Percentiles rank a stretch among this genome's conserved stretches.
Conservation (phyloP, 331 rosid species). For the Acacia pycnantha region DNA sequence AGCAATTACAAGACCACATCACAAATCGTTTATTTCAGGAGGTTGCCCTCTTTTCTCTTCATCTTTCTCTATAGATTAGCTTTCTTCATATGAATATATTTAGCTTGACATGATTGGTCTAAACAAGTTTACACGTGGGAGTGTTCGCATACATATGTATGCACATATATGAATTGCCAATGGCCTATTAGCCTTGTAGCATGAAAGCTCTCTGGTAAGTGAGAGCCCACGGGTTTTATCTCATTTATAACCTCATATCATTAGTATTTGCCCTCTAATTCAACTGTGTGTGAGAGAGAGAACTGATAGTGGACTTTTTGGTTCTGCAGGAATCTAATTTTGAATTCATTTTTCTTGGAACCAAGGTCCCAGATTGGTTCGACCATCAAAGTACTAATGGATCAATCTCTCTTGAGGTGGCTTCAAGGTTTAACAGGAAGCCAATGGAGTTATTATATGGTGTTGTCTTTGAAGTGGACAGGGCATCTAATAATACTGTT, state of each 20-base stretch:
- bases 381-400: constrained; percentile 5
- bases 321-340: not conserved
- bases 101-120: too few relatives aligned
- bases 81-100: too few relatives aligned
- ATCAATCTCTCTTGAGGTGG: constrained; percentile 15
- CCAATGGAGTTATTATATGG: constrained; percentile 5
- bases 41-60: not conserved
- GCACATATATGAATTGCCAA: too few relatives aligned
- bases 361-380: constrained; percentile 19
- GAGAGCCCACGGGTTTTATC: too few relatives aligned
- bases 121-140: too few relatives aligned
- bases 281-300: too few relatives aligned
- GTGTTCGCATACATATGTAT: too few relatives aligned
- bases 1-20: constrained; percentile 7
- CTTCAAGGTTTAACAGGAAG: constrained; percentile 17
- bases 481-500: not conserved
- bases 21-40: not conserved
- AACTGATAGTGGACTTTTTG: too few relatives aligned
- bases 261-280: not conserved
- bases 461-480: constrained; percentile 3
- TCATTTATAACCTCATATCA: too few relatives aligned
- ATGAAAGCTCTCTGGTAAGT: too few relatives aligned
- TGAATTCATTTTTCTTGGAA: not conserved
- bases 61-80: not conserved
- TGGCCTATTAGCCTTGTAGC: too few relatives aligned